Percentiles rank a stretch among this genome's conserved stretches.
Conservation (phyloP, 2,329 filamentous ascomycete genomes). For the Exserohilum rostratum region DNA sequence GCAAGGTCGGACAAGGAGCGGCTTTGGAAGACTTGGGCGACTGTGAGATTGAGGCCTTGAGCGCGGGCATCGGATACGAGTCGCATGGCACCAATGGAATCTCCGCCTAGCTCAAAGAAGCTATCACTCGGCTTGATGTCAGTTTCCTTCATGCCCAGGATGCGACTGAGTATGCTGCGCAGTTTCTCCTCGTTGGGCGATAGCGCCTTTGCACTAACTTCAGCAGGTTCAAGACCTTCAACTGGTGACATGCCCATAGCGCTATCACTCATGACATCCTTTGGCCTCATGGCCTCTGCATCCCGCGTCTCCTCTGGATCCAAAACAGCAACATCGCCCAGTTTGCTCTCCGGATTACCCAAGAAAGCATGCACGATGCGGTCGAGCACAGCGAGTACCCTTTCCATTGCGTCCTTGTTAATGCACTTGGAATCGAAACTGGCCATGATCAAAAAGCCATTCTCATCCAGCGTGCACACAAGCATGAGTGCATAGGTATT, state of each 20-base stretch:
- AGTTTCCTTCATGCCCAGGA: slow-evolving; percentile 34
- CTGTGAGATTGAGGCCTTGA: slow-evolving; percentile 47
- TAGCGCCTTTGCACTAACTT: slow-evolving; percentile 10
- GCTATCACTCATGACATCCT: slow-evolving; percentile 31
- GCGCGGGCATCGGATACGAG: slow-evolving; percentile 49
- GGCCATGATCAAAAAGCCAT: slow-evolving; percentile 65
- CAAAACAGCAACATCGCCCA: slow-evolving; percentile 38
- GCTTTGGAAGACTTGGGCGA: slow-evolving; percentile 52
- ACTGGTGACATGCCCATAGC: slow-evolving; percentile 21
- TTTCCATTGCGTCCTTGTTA: slow-evolving; percentile 58
- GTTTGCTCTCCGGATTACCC: slow-evolving; percentile 42
- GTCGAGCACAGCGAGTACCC: slow-evolving; percentile 60
- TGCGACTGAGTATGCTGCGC: slow-evolving; percentile 28
- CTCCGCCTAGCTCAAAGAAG: slow-evolving; percentile 56
- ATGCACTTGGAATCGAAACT: slow-evolving; percentile 70
- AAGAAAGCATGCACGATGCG: slow-evolving; percentile 60
- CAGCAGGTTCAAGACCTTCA: slow-evolving; percentile 4
- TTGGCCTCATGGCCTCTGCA: slow-evolving; percentile 32
- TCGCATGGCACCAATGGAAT: slow-evolving; percentile 55
- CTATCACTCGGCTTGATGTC: slow-evolving; percentile 49
- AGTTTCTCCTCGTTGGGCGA: slow-evolving; percentile 39
- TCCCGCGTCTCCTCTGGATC: slow-evolving; percentile 38
- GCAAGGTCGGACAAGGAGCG: slow-evolving; percentile 60
- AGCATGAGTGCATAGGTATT: slow-evolving; percentile 68
- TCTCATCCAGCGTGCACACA: slow-evolving; percentile 65